Conservation (phyloP, 306 rosid species). For the Quercus wislizeni region DNA sequence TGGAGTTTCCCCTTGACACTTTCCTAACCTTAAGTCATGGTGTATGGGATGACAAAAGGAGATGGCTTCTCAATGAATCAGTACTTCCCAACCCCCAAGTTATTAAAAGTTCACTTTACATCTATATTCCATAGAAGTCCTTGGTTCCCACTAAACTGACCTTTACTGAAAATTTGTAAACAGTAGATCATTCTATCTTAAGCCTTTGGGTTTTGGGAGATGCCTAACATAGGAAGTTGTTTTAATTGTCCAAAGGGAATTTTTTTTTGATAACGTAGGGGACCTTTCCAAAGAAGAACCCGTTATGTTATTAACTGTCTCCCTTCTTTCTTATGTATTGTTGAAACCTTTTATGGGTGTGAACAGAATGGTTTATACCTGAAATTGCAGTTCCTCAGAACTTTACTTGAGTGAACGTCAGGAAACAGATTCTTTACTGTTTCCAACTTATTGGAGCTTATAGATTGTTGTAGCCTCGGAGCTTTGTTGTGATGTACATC, state of each 20-base stretch:
- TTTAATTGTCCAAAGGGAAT: not conserved
- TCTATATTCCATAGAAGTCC: not conserved
- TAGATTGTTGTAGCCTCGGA: too few relatives aligned
- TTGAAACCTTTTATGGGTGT: too few relatives aligned
- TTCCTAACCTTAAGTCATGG: not conserved
- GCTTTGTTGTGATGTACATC: too few relatives aligned
- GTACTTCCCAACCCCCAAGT: not conserved
- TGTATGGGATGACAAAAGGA: not conserved
- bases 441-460: too few relatives aligned
- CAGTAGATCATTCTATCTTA: not conserved
- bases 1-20: not conserved
- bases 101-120: not conserved
- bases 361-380: too few relatives aligned
- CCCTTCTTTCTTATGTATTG: too few relatives aligned
- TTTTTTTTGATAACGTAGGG: not conserved
- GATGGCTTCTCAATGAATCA: not conserved
- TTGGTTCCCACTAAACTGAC: not conserved
- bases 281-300: too few relatives aligned
- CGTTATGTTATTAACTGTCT: too few relatives aligned
- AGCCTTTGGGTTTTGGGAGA: not conserved
- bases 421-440: too few relatives aligned
- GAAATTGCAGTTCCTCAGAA: too few relatives aligned
- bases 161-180: not conserved
- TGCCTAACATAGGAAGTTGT: not conserved
- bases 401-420: too few relatives aligned